Evolutionary conservation across 257 asterid genomes (phyloP), one percentile per base, ranked within the genome.

Genomic region (Cruciata laevipes): DNA sequence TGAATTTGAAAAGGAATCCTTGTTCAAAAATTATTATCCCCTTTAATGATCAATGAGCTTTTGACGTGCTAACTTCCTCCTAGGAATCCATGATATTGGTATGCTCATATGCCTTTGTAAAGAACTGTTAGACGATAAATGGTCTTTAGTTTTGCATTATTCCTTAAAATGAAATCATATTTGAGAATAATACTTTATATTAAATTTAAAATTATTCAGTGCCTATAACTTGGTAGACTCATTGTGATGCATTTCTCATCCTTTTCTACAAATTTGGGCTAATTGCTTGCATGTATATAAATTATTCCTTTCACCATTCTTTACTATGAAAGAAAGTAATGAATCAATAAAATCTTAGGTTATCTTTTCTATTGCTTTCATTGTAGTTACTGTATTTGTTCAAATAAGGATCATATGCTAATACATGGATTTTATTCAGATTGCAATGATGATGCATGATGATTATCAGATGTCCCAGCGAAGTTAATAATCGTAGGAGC

Each of bases 381-480:
- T 63, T 74, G 78, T 69, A 69, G 65, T 61, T 67, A n/a, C n/a
- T n/a, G n/a, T n/a, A 51, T 74, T 71, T 78, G 74, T 75, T 69
- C 51, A 57, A 69, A 30, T 65, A 62, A 60, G 70, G 73, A 73
- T 80, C 81, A 67, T 78, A 67, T 78, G 77, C 91, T 83, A 75
- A 86, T 83, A 63, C 68, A 49, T 82, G 77, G 72, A 83, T 80
- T 86, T 86, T 78, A 73, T 72, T 78, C 96, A 86, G 96, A 83
- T 86, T 80, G 92, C 92, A 76, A 75, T 67, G 87, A 83, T 70
- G 92, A 81, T 79, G 91, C 84, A 84, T 86, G 91, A 89, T 83
- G 88, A 81, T 76, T 81, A 74, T 80, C 78, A 82, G 93, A 78
- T 77, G 86, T 78, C 75, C 82, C 32, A 38, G 82, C 56, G 68